Evolutionary conservation across 495 filamentous ascomycete genomes (phyloP).

Genomic region (Lentithecium fluviatile): DNA sequence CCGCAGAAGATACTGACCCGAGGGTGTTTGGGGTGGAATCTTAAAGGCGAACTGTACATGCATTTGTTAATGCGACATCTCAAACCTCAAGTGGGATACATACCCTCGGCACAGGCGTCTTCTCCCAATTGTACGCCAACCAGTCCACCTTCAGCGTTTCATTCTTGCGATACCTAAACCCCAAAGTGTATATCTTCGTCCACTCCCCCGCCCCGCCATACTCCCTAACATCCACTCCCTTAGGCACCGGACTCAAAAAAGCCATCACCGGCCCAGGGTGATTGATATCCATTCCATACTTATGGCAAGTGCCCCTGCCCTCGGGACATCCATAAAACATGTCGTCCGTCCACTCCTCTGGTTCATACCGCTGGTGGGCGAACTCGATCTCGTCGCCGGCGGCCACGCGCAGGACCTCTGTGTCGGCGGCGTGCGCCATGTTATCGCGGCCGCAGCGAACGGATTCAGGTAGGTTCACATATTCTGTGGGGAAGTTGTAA

Average conservation of each 20-base stretch:
- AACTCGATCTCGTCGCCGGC: conserved; percentile 19
- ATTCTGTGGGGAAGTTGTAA: conserved; percentile 20
- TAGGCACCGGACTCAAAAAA: no score
- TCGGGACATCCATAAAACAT: conserved; percentile 9
- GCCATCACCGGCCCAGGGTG: no score
- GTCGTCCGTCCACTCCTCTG: conserved; percentile 8
- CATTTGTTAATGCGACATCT: not conserved
- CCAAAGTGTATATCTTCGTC: not conserved
- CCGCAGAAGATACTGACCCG: not conserved
- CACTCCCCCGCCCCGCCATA: no score
- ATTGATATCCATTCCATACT: no score
- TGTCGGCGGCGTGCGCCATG: conserved; percentile 21
- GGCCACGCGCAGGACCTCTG: conserved; percentile 14
- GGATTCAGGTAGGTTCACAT: conserved; percentile 13
- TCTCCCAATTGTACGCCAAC: not conserved
- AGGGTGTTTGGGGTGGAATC: no score
- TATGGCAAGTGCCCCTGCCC: conserved; percentile 12
- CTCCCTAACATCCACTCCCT: no score
- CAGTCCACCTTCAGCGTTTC: not conserved
- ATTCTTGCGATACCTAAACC: not conserved
- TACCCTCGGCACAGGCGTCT: not conserved
- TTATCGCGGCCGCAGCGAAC: conserved; percentile 27
- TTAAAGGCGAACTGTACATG: no score
- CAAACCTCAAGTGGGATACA: not conserved
- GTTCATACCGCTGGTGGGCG: conserved; percentile 14